These are phyloP conservation scores for Aspergillus terreus DNA, from an alignment of 2,329 filamentous ascomycete species.

Conservation along the genomic window DNA sequence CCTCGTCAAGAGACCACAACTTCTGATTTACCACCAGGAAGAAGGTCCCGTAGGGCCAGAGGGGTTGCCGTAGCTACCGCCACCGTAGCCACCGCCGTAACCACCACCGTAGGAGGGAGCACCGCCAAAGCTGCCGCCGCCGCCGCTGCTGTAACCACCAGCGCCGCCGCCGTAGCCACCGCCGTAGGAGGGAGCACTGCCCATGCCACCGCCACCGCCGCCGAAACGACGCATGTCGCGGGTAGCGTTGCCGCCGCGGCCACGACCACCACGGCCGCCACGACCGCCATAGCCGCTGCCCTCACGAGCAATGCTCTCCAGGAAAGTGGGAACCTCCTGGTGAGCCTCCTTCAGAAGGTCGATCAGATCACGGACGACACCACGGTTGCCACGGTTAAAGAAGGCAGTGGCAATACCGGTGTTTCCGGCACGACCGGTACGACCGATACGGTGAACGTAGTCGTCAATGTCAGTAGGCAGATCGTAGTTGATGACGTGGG, in stretches of 20 bases:
- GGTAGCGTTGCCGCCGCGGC: conserved; percentile 60
- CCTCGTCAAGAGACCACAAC: conserved; percentile 39
- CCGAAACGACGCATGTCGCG: conserved; percentile 83
- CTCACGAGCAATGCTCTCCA: conserved; percentile 96
- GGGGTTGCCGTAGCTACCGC: conserved; percentile 30
- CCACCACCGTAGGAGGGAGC: conserved; percentile 28
- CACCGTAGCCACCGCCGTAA: conserved; percentile 29
- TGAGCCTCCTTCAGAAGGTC: conserved; percentile 99
- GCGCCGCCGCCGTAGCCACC: conserved; percentile 32
- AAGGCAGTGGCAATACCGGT: conserved; percentile 97
- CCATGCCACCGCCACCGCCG: conserved; percentile 30
- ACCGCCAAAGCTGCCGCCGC: conserved; percentile 33
- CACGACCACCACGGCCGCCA: conserved; percentile 70
- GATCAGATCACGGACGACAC: conserved; percentile 91
- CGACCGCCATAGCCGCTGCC: conserved; percentile 75
- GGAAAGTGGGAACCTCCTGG: conserved; percentile 89
- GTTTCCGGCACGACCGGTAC: conserved; percentile 99
- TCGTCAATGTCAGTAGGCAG: conserved; percentile 98
- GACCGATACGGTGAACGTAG: conserved; percentile 98
- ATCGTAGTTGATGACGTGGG: conserved; percentile 98
- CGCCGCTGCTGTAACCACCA: conserved; percentile 25
- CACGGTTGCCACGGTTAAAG: conserved; percentile 99
- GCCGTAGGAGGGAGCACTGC: conserved; percentile 35
- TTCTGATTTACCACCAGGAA: conserved; percentile 49
- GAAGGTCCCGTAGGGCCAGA: conserved; percentile 48